phyloP scores from a whole-genome alignment of 352 stramenopile genomes.

The Globisporangium sylvaticum region DNA sequence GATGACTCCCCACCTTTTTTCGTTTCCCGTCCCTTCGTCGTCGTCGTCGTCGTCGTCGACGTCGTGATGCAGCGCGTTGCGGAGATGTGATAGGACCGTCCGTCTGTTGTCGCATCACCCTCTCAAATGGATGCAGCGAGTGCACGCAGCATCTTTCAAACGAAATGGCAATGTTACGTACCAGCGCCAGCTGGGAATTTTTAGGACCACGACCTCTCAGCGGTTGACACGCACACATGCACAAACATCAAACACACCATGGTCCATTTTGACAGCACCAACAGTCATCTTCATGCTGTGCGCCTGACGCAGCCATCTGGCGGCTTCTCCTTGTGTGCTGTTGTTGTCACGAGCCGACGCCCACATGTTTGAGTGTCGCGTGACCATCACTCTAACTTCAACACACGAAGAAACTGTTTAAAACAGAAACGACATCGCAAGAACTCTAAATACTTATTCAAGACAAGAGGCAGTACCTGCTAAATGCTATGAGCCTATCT shows the following conservation, averaged over 20 bases:
- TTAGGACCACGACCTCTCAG: too few species aligned
- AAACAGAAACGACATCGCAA: too few species aligned
- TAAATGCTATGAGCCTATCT: neutral
- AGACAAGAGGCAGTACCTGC: neutral
- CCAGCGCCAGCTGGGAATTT: neutral
- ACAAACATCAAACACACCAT: neutral
- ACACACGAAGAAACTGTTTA: neutral
- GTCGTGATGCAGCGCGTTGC: neutral
- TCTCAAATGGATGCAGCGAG: conserved; percentile 1
- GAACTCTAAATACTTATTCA: neutral
- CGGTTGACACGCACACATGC: neutral
- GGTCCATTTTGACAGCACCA: neutral
- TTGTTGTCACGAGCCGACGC: neutral
- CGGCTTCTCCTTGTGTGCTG: neutral
- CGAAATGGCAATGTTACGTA: neutral
- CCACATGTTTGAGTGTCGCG: conserved; percentile 5
- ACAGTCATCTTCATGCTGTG: neutral
- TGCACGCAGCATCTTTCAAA: conserved; percentile 4
- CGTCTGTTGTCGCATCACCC: neutral
- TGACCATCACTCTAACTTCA: conserved; percentile 15
- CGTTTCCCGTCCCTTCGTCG: neutral
- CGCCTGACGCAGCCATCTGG: conserved; percentile 1
- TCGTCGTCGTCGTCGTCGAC: neutral
- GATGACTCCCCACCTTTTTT: neutral
- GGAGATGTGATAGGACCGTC: conserved; percentile 8